Evolutionary conservation across 768 basidiomycete genomes (phyloP).

Genomic region (Chalciporus piperatus): DNA sequence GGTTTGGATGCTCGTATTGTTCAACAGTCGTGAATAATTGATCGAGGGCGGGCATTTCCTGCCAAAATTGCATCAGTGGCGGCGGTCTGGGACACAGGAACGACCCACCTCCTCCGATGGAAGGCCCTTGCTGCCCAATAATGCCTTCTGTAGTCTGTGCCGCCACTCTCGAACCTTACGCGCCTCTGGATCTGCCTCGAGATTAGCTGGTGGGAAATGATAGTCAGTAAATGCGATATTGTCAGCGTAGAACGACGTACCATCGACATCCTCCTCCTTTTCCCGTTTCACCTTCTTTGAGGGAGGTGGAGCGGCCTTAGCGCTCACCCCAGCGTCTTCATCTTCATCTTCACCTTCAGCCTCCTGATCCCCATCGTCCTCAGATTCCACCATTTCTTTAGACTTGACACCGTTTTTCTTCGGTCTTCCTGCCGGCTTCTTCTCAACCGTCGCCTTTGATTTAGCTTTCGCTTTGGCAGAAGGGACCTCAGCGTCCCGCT

Average conservation of each 20-base stretch:
- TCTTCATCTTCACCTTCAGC: constrained; percentile 46
- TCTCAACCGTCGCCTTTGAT: constrained; percentile 45
- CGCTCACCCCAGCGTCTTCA: constrained; percentile 46
- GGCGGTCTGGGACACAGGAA: neutral
- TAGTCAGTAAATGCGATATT: constrained; percentile 6
- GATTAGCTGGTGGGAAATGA: constrained; percentile 31
- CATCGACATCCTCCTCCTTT: constrained; percentile 61
- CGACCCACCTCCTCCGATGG: constrained; percentile 64
- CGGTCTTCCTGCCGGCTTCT: constrained; percentile 33
- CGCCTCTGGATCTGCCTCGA: constrained; percentile 59
- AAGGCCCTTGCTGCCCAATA: constrained; percentile 61
- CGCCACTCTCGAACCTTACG: constrained; percentile 86
- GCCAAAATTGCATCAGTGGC: constrained; percentile 6
- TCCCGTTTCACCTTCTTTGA: constrained; percentile 60
- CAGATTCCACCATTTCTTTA: constrained; percentile 63
- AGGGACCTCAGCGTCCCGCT: constrained; percentile 57
- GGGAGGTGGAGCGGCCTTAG: constrained; percentile 58
- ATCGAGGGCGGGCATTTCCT: constrained; percentile 80
- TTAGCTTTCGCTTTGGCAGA: constrained; percentile 39
- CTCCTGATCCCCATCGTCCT: constrained; percentile 52
- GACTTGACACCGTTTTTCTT: constrained; percentile 62
- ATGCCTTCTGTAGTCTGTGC: constrained; percentile 86
- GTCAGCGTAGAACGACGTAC: constrained; percentile 36
- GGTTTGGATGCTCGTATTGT: constrained; percentile 67
- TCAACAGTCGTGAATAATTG: constrained; percentile 75